Percentiles rank a stretch among this genome's conserved stretches.
These are phyloP conservation scores for Lepraria neglecta DNA, from an alignment of 495 filamentous ascomycete species.

Conservation along the genomic window DNA sequence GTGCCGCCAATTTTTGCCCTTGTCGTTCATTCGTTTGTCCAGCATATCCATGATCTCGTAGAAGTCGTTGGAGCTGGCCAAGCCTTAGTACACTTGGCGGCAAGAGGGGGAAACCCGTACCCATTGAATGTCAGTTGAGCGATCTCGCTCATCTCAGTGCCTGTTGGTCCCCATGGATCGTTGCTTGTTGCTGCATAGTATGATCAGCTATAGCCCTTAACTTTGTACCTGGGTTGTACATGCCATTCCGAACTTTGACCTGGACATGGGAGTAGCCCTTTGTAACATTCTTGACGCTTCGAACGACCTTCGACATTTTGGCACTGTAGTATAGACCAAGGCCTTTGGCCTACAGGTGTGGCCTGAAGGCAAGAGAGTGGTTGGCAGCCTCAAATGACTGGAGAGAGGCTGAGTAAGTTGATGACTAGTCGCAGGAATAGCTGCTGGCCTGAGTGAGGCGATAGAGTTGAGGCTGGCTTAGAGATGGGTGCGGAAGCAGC, in stretches of 20 bases:
- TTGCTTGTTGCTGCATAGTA: conserved; percentile 80
- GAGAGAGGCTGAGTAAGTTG: neutral
- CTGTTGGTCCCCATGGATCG: conserved; percentile 97
- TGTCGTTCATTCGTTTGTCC: conserved; percentile 97
- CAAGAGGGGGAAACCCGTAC: conserved; percentile 47
- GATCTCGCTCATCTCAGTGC: conserved; percentile 98
- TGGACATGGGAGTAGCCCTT: conserved; percentile 97
- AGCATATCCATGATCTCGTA: conserved; percentile 99
- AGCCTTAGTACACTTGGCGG: conserved; percentile 22
- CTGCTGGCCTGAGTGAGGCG: neutral
- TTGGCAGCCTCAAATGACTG: neutral
- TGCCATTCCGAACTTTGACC: conserved; percentile 99
- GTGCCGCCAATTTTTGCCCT: conserved; percentile 99
- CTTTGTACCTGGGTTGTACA: conserved; percentile 27
- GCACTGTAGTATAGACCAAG: neutral
- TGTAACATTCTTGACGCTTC: conserved; percentile 99
- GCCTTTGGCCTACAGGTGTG: neutral
- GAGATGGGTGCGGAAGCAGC: neutral
- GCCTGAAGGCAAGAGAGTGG: neutral
- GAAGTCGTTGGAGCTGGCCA: conserved; percentile 80
- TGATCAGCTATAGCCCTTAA: conserved; percentile 18
- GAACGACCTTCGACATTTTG: conserved; percentile 91
- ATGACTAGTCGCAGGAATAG: neutral
- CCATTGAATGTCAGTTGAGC: conserved; percentile 94
- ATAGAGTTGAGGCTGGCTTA: neutral